Base-by-base conservation (phyloP, 2,329 filamentous ascomycete genomes). In the Mycosphaerella sp. region DNA sequence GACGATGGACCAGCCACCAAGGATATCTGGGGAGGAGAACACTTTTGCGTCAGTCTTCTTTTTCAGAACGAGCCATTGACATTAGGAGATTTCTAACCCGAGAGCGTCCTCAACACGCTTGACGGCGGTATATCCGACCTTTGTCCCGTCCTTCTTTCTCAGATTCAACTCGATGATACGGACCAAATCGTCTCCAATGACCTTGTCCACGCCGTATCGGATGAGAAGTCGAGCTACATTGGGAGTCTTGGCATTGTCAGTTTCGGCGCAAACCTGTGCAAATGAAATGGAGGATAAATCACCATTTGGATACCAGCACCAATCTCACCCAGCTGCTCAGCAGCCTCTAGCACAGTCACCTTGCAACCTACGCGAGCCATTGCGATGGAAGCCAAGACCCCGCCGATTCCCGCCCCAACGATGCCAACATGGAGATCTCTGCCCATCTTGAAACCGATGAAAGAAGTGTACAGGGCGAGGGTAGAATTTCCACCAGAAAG, bases 1-100 rank as follows among this genome's bases (percentile, higher is more conserved):
- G 74, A 26, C 64, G 66, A 46, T 78, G 74, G 9, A 78, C 76
- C 12, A 78, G 66, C 71, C 73, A 76, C 68, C 74, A 77, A 7
- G 71, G 72, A 34, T 65, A 66, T 17, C 26, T 26, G 26, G 26
- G 6, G n/a, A 26, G 3, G 26, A 6, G 26, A 6, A 26, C 26
- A 26, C 26, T 6, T 26, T 26, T n/a, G 26, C 26, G 26, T 26
- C 26, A 26, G 26, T 26, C 26, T 26, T 26, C 26, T 3, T 6
- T 26, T 26, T 26, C 26, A 6, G 26, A 26, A 26, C 6, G 3
- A 6, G 26, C 3, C n/a, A 26, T 26, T 26, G 26, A 3, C 26
- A 26, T 26, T 3, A 6, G 6, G 26, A 26, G 26, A 26, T 6
- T 26, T 26, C 26, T 26, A 26, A n/a, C 26, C 65, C 62, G 6